Evolutionary conservation across 2,329 filamentous ascomycete species (phyloP).

Genomic region (Verticillium dahliae): DNA sequence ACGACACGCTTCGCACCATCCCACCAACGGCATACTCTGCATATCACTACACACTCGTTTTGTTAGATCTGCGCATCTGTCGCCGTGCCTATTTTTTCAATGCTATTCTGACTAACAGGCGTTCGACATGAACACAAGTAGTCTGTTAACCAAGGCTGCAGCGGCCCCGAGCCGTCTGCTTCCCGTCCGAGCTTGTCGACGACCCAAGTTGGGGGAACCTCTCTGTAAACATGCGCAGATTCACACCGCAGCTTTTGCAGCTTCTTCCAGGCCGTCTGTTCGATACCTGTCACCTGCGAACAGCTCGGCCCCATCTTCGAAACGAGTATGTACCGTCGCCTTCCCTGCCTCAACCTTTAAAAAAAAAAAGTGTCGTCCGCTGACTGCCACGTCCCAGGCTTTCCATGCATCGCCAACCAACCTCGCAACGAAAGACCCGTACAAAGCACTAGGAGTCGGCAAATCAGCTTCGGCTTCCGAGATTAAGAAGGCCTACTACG

Average conservation of each 20-base stretch:
- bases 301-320: conserved; percentile 15
- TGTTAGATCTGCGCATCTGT: not conserved
- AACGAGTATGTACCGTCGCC: conserved; percentile 11
- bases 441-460: conserved; percentile 75
- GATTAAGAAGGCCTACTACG: conserved; percentile 98
- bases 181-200: conserved; percentile 26
- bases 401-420: conserved; percentile 55
- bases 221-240: conserved; percentile 26
- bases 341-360: not conserved
- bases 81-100: not conserved
- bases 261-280: conserved; percentile 4
- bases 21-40: not conserved
- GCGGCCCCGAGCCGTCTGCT: conserved; percentile 38
- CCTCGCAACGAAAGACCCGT: conserved; percentile 67
- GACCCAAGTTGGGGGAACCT: conserved; percentile 31
- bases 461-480: conserved; percentile 77
- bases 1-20: not conserved
- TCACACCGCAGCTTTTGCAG: conserved; percentile 8
- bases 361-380: not conserved
- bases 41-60: not conserved
- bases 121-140: conserved; percentile 37
- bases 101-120: not conserved
- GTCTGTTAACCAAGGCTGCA: conserved; percentile 35
- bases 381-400: conserved; percentile 22
- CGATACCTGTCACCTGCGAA: conserved; percentile 18